Percentiles rank a stretch among this genome's conserved stretches.
phyloP scores from a whole-genome alignment of 2,329 filamentous ascomycete species.

The Colletotrichum magnum region DNA sequence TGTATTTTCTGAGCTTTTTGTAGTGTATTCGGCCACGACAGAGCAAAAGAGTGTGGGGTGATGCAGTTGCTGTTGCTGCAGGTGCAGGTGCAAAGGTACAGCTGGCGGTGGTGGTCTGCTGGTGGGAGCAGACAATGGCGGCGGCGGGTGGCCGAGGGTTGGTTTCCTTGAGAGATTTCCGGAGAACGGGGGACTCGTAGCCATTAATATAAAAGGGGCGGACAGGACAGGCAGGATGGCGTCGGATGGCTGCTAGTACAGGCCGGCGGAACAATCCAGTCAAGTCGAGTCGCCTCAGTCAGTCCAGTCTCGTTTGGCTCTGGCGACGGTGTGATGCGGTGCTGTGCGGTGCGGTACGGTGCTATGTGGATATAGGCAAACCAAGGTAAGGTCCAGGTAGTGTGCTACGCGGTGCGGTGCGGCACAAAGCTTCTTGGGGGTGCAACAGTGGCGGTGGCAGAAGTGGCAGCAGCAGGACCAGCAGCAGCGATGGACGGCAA shows the following conservation, averaged over 20 bases:
- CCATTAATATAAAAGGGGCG: conserved; percentile 29
- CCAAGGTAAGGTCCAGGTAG: neutral
- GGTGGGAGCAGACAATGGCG: neutral
- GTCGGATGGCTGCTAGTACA: conserved; percentile 18
- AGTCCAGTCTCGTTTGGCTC: neutral
- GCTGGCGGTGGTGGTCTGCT: neutral
- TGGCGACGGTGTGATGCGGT: too few relatives aligned
- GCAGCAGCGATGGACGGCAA: neutral
- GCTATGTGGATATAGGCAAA: too few relatives aligned
- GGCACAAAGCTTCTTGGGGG: neutral
- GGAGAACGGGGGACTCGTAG: conserved; percentile 24
- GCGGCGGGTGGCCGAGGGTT: neutral
- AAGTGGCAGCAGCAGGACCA: neutral
- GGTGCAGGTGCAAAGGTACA: too few relatives aligned
- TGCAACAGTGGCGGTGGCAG: neutral
- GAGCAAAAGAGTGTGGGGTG: too few relatives aligned
- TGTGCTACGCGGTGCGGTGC: too few relatives aligned
- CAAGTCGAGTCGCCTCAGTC: neutral
- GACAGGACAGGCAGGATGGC: conserved; percentile 14
- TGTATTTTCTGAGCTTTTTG: neutral
- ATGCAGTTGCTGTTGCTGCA: too few relatives aligned
- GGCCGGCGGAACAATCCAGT: conserved; percentile 1
- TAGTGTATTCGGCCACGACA: too few relatives aligned
- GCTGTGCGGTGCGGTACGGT: too few relatives aligned
- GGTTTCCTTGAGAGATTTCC: conserved; percentile 13